Base-by-base conservation (phyloP, 169 alveolate species). In the Eimeria praecox region DNA sequence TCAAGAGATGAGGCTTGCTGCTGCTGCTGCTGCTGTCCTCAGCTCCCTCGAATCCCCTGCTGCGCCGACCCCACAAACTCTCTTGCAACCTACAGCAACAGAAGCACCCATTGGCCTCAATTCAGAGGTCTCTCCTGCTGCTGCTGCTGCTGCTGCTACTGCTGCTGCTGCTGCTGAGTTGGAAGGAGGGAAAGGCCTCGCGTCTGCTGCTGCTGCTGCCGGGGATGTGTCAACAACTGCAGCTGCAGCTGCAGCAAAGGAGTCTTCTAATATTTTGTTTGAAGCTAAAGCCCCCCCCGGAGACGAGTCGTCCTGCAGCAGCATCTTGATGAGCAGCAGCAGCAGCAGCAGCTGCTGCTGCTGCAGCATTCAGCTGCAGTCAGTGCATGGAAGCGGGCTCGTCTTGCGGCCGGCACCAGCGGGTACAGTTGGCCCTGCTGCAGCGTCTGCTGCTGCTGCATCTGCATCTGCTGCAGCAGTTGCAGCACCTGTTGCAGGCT, bases 11-110 rank as follows among this genome's bases (percentile, higher is more conserved):
- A 18, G 92, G 56, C 78, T 22, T 16, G 59, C 59, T 85, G 92
- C 92, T 54, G 92, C 92, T 33, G 92, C 92, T 14, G 52, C 59
- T 16, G 77, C 40, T 52, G 77, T 85, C 35, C 80, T 85, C 33
- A 40, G 80, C 78, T 12, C 77, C 64, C 86, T 40, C 20, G 18
- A 42, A 42, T 5, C 56, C 42, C 40, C 86, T 24, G 86, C 86
- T 3, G 40, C 14, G 16, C 22, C 62, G 35, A 24, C 0, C 52
- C 35, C 35, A 10, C 62, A 75, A 59, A 12, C 33, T 6, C 38
- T 22, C 56, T 75, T 38, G 40, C 59, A 56, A 52, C 9, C 62
- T 27, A 49, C 85, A 66, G 69, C 30, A 40, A 30, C 27, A 44
- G 52, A 20, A 3, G n/a, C 35, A 40, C 86, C 94, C 62, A 64